Evolutionary conservation across 2,329 filamentous ascomycete genomes (phyloP).

Genomic region (Scopulariopsis brevicaulis): DNA sequence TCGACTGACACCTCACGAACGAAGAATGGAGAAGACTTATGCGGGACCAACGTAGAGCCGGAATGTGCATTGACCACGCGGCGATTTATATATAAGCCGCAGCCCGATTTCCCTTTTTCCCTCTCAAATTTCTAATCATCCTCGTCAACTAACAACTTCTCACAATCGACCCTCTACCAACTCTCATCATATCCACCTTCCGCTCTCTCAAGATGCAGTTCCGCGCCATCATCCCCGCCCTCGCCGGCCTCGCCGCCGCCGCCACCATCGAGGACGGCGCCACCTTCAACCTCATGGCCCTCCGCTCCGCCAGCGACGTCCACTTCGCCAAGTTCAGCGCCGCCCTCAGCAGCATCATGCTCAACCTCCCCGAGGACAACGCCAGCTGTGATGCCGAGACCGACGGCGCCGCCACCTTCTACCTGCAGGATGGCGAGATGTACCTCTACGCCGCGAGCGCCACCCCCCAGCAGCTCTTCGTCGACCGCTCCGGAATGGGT

Average conservation of each 20-base stretch:
- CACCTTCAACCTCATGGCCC: slow-evolving; percentile 35
- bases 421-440: slow-evolving; percentile 21
- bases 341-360: slow-evolving; percentile 25
- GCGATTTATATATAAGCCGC: not conserved
- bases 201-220: slow-evolving; percentile 9
- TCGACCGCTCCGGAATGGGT: slow-evolving; percentile 49
- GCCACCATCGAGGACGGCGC: slow-evolving; percentile 13
- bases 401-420: slow-evolving; percentile 36
- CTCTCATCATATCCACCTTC: not conserved
- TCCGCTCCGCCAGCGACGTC: slow-evolving; percentile 35
- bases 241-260: slow-evolving; percentile 16
- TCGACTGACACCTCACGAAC: not conserved
- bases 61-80: not conserved
- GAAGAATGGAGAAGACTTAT: not conserved
- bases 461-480: slow-evolving; percentile 34
- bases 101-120: not conserved
- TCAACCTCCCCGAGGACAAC: slow-evolving; percentile 30
- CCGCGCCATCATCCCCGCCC: slow-evolving; percentile 9
- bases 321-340: slow-evolving; percentile 36
- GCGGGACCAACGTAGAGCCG: not conserved
- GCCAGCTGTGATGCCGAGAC: slow-evolving; percentile 32
- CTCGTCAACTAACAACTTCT: not conserved
- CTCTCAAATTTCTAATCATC: not conserved
- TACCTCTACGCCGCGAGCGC: not conserved
- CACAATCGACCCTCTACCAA: not conserved